Percentiles rank a stretch among this genome's conserved stretches.
Evolutionary conservation across 108 stramenopile species (phyloP).

Genomic region (Cyclotella baltica): DNA sequence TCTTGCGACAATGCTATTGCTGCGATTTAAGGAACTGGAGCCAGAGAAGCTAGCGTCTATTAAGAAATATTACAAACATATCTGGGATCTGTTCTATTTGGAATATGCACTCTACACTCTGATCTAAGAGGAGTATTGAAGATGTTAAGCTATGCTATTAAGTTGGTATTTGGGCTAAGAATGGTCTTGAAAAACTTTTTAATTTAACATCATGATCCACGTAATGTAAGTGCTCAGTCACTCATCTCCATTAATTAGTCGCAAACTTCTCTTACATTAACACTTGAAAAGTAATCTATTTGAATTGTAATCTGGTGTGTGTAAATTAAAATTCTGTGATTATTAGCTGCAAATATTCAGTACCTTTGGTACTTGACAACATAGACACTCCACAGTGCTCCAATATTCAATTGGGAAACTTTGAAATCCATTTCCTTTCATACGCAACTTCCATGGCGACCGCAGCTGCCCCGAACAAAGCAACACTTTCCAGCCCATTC

Average conservation of each 20-base stretch:
- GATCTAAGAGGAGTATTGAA: slow-evolving; percentile 89
- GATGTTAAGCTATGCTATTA: no score
- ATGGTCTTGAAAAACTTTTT: no score
- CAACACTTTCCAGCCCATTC: slow-evolving; percentile 70
- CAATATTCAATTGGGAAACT: slow-evolving; percentile 50
- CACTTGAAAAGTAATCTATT: no score
- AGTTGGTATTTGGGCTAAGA: no score
- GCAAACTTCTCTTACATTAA: no score
- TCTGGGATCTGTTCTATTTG: slow-evolving; percentile 97
- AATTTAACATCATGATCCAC: no score
- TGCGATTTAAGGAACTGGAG: slow-evolving; percentile 70
- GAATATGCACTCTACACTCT: slow-evolving; percentile 95
- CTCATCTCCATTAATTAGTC: no score
- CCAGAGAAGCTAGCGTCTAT: slow-evolving; percentile 82
- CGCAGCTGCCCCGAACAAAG: slow-evolving; percentile 77
- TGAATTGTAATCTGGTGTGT: no score
- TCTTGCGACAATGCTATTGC: slow-evolving; percentile 66
- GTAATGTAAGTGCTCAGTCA: no score
- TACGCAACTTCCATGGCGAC: slow-evolving; percentile 70
- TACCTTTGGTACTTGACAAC: no score
- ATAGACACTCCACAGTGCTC: neutral
- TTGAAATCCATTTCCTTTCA: slow-evolving; percentile 53
- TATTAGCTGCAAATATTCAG: no score
- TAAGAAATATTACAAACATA: slow-evolving; percentile 94
- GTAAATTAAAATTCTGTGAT: no score